Evolutionary conservation across 2,329 filamentous ascomycete species (phyloP).

Genomic region (Ramularia endophylla): DNA sequence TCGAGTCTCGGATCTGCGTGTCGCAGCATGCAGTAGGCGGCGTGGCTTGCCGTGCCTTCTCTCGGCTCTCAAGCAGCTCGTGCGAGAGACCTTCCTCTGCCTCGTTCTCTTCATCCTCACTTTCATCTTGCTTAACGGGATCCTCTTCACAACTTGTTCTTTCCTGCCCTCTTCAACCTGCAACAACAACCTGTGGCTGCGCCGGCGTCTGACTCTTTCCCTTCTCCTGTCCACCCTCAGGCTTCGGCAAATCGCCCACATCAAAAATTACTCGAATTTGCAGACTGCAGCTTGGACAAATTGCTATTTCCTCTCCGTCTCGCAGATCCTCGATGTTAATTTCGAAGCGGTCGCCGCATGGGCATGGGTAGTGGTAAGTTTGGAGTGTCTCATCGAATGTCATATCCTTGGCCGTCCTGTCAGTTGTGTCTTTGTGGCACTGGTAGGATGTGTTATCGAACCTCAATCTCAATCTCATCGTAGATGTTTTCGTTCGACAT

Average conservation of each 20-base stretch:
- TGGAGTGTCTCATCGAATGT: conserved; percentile 75
- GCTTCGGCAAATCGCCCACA: conserved; percentile 49
- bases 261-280: conserved; percentile 97
- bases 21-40: no score
- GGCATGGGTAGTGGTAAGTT: conserved; percentile 94
- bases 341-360: conserved; percentile 95
- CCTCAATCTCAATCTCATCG: conserved; percentile 95
- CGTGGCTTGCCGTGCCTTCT: no score
- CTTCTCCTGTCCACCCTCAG: conserved; percentile 25
- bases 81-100: no score
- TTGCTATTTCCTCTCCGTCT: conserved; percentile 89
- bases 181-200: conserved; percentile 20
- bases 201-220: conserved; percentile 5
- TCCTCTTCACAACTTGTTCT: neutral
- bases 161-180: conserved; percentile 14
- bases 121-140: no score
- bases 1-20: no score
- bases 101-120: no score
- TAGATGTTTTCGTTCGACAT: conserved; percentile 55
- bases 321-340: conserved; percentile 77
- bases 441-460: conserved; percentile 4
- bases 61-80: no score
- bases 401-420: conserved; percentile 59
- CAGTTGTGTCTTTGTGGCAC: no score
- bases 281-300: conserved; percentile 93